These are phyloP conservation scores for Venturia carpophila DNA, from an alignment of 2,329 filamentous ascomycete species.

Conservation along the genomic window DNA sequence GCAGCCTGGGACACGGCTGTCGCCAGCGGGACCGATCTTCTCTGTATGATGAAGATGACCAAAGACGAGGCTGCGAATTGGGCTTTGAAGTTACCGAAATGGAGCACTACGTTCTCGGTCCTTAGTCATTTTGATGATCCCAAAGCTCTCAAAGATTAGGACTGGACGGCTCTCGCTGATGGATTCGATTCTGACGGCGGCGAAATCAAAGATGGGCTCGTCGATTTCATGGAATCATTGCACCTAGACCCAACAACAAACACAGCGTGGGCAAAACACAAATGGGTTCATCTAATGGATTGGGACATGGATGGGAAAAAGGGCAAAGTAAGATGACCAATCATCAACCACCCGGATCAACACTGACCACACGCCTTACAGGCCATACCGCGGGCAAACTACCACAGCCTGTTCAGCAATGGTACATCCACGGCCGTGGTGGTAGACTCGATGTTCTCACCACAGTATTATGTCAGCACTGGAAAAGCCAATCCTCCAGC, in stretches of 20 bases:
- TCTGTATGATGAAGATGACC: conserved; percentile 1
- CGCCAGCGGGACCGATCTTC: not conserved
- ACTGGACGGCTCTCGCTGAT: not conserved
- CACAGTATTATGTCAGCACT: not conserved
- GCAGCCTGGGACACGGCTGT: not conserved
- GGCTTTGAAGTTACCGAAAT: not conserved
- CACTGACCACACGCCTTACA: not conserved
- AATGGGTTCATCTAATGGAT: not conserved
- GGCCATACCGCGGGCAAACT: not conserved
- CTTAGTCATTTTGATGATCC: not conserved
- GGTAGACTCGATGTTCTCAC: not conserved
- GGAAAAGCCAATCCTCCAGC: not conserved
- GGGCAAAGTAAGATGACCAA: not conserved
- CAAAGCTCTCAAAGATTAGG: not conserved
- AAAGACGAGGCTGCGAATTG: not conserved
- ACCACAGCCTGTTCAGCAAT: not conserved
- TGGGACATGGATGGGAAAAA: not conserved
- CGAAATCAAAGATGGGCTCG: not conserved
- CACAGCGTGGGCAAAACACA: not conserved
- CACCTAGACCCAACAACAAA: not conserved
- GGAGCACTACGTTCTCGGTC: not conserved
- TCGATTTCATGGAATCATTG: not conserved
- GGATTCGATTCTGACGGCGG: not conserved
- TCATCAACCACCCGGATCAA: not conserved
- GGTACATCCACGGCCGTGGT: not conserved